phyloP scores from a whole-genome alignment of 139 green algal genomes.

The Micractinium conductrix region DNA sequence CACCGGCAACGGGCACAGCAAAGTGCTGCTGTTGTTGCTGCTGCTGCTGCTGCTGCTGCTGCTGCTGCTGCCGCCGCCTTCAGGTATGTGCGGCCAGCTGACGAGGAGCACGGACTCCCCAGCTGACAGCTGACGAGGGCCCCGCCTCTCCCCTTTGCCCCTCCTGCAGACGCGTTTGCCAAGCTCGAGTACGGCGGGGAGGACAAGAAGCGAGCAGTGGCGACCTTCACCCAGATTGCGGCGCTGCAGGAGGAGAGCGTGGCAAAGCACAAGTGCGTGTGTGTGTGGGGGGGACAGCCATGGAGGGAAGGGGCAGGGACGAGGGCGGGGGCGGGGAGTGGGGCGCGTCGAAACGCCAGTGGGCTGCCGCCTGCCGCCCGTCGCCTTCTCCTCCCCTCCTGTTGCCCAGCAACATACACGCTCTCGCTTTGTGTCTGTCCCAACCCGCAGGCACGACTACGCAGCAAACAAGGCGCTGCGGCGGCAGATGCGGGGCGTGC shows the following conservation, averaged over 20 bases:
- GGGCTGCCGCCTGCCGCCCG: not conserved
- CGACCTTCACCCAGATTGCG: slow-evolving; percentile 37
- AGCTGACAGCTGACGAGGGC: slow-evolving; percentile 54
- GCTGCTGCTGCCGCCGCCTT: too few species aligned
- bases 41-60: too few species aligned
- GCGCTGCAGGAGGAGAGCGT: slow-evolving; percentile 51
- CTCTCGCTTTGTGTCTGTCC: too few species aligned
- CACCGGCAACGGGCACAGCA: slow-evolving; percentile 36
- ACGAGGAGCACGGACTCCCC: not conserved
- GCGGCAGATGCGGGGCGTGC: slow-evolving; percentile 25
- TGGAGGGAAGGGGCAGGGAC: not conserved
- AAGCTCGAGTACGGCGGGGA: slow-evolving; percentile 58
- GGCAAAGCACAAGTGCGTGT: slow-evolving; percentile 32
- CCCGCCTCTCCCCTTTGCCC: too few species aligned
- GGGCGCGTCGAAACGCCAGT: too few species aligned
- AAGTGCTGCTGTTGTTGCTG: too few species aligned
- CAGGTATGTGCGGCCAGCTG: slow-evolving; percentile 53
- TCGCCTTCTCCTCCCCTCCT: not conserved
- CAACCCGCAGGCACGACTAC: slow-evolving; percentile 44
- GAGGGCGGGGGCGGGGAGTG: too few species aligned
- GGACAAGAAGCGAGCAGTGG: slow-evolving; percentile 39
- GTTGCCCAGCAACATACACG: not conserved
- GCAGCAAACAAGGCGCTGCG: slow-evolving; percentile 51
- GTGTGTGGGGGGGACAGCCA: not conserved
- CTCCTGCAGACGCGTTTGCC: slow-evolving; percentile 66